These are phyloP conservation scores for Diaporthe helianthi DNA, from an alignment of 2,329 filamentous ascomycete genomes.

Conservation along the genomic window DNA sequence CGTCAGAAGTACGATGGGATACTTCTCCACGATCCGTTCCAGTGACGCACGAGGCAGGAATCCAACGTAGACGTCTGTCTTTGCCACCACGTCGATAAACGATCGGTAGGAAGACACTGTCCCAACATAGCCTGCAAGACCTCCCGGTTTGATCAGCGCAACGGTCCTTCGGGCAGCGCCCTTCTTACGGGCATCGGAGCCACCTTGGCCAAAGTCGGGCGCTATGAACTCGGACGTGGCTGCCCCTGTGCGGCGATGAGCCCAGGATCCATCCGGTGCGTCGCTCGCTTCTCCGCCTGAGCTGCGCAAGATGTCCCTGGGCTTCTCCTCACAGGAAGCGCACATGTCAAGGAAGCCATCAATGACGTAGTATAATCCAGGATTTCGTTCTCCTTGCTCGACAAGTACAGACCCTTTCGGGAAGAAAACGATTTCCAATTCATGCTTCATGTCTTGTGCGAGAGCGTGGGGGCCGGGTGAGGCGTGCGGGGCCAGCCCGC, in stretches of 20 bases:
- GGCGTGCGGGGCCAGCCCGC: conserved; percentile 65
- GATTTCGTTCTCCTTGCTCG: conserved; percentile 96
- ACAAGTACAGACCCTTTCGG: conserved; percentile 93
- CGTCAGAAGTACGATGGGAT: conserved; percentile 90
- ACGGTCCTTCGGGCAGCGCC: conserved; percentile 70
- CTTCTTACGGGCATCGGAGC: conserved; percentile 53
- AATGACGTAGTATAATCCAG: conserved; percentile 95
- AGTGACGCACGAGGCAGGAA: conserved; percentile 86
- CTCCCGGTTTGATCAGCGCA: conserved; percentile 92
- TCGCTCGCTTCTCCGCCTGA: conserved; percentile 46
- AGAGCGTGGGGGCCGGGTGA: conserved; percentile 71
- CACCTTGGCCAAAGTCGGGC: conserved; percentile 39
- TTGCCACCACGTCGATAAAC: conserved; percentile 95
- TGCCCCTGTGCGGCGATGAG: conserved; percentile 29
- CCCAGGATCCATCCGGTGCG: conserved; percentile 40
- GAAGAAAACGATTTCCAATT: conserved; percentile 97
- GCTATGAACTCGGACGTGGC: conserved; percentile 40
- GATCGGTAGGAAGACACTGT: conserved; percentile 95
- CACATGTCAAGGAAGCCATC: conserved; percentile 96
- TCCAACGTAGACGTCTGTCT: conserved; percentile 97
- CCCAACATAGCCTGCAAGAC: conserved; percentile 91
- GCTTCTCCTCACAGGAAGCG: conserved; percentile 71
- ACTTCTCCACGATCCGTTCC: conserved; percentile 90
- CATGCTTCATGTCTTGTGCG: conserved; percentile 83
- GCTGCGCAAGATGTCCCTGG: conserved; percentile 49